Conservation (phyloP, 768 basidiomycete species). For the Podaxis sp. region DNA sequence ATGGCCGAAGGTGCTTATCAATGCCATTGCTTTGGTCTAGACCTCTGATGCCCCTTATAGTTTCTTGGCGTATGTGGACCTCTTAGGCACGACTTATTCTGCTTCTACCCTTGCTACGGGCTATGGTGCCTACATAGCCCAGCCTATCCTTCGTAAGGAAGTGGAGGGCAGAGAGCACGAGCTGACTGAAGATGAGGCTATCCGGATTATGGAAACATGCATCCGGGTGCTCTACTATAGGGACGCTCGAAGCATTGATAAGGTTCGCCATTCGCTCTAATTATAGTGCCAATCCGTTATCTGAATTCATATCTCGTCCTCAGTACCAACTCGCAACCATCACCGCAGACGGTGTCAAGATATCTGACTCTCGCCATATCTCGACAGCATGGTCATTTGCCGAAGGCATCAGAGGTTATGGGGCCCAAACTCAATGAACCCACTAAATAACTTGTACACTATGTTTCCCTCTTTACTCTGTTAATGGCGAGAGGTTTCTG, state of each 20-base stretch:
- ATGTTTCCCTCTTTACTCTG: conserved; percentile 1
- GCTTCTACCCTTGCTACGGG: conserved; percentile 94
- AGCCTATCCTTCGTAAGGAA: conserved; percentile 87
- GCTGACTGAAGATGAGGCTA: conserved; percentile 79
- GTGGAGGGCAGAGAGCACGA: conserved; percentile 80
- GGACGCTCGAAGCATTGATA: conserved; percentile 93
- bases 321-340: conserved; percentile 96
- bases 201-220: conserved; percentile 74
- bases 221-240: conserved; percentile 96
- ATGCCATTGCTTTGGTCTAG: background rate
- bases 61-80: conserved; percentile 92
- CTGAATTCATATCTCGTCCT: background rate
- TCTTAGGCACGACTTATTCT: conserved; percentile 94
- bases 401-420: conserved; percentile 89
- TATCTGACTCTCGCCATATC: conserved; percentile 75
- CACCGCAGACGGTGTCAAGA: conserved; percentile 69
- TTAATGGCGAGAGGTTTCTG: conserved; percentile 1
- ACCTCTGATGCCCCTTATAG: conserved; percentile 38
- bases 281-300: background rate
- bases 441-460: conserved; percentile 14
- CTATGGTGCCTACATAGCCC: conserved; percentile 90
- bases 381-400: conserved; percentile 91
- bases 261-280: conserved; percentile 46
- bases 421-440: conserved; percentile 80
- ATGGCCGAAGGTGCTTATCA: conserved; percentile 66